Conservation (phyloP, 164 flowering plant genomes). For the Protea cynaroides region DNA sequence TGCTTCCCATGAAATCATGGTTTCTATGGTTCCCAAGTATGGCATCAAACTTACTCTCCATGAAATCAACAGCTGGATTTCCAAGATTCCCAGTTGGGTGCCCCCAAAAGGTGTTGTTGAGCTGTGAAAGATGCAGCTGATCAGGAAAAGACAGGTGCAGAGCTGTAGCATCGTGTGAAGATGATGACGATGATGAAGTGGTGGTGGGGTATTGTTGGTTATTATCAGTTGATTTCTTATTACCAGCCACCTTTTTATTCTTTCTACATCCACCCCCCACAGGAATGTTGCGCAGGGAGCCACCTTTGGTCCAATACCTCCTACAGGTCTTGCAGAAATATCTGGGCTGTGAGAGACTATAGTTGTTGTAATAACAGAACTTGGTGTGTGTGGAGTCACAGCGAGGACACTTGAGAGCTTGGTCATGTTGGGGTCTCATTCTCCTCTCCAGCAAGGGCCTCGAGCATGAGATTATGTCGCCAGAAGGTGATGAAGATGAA, state of each 20-base stretch:
- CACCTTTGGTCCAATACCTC: slow-evolving; percentile 86
- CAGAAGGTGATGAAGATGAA: slow-evolving; percentile 52
- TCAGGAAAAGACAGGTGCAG: slow-evolving; percentile 55
- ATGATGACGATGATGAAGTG: neutral
- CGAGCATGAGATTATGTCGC: slow-evolving; percentile 48
- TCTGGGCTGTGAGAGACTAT: slow-evolving; percentile 79
- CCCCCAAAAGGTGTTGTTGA: slow-evolving; percentile 21
- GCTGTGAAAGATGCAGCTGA: slow-evolving; percentile 34
- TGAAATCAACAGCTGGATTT: slow-evolving; percentile 32
- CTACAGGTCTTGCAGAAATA: slow-evolving; percentile 84
- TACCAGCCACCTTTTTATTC: slow-evolving; percentile 37
- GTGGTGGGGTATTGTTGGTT: slow-evolving; percentile 14
- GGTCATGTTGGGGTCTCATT: slow-evolving; percentile 66
- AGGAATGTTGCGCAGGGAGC: slow-evolving; percentile 70
- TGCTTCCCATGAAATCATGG: slow-evolving; percentile 38
- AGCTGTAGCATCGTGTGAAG: slow-evolving; percentile 22
- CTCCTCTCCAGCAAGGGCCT: slow-evolving; percentile 49
- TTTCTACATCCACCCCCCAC: slow-evolving; percentile 81
- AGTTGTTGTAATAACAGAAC: slow-evolving; percentile 84
- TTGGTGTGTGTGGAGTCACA: slow-evolving; percentile 80
- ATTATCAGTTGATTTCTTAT: slow-evolving; percentile 25
- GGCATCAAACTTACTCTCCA: slow-evolving; percentile 38
- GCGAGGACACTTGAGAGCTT: slow-evolving; percentile 65
- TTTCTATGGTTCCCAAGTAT: slow-evolving; percentile 28
- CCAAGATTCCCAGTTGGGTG: slow-evolving; percentile 9